A percentile compares a stretch with the other conserved stretches of the same genome.
These are phyloP conservation scores for Entomophthora muscae DNA, from an alignment of 371 early-diverging fungal species.

Conservation along the genomic window DNA sequence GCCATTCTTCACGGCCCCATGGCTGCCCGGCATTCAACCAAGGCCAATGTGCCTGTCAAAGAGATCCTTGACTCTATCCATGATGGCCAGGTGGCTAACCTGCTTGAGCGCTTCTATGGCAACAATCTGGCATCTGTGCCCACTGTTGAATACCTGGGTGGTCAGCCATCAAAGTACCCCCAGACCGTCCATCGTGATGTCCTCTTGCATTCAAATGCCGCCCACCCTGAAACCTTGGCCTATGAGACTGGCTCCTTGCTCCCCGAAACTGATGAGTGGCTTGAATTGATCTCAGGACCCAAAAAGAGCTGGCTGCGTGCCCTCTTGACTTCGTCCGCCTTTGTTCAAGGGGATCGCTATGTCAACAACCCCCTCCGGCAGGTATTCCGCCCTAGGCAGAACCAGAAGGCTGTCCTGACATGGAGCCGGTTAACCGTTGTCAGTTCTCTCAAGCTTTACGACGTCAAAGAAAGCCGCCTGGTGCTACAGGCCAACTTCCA, in stretches of 20 bases:
- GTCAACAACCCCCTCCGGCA: conserved; percentile 59
- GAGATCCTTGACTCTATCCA: conserved; percentile 81
- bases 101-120: conserved; percentile 62
- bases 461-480: conserved; percentile 30
- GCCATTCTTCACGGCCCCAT: conserved; percentile 91
- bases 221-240: conserved; percentile 15
- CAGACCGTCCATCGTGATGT: neutral
- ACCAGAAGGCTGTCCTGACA: conserved; percentile 54
- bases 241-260: conserved; percentile 25
- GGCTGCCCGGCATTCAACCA: conserved; percentile 59
- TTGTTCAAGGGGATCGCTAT: conserved; percentile 62
- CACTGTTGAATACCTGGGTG: conserved; percentile 66
- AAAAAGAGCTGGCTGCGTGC: conserved; percentile 74
- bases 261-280: conserved; percentile 50
- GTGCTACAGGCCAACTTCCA: conserved; percentile 39
- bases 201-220: conserved; percentile 10
- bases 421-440: too few species aligned
- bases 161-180: conserved; percentile 18
- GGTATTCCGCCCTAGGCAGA: conserved; percentile 62
- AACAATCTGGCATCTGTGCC: conserved; percentile 44
- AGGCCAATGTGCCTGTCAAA: conserved; percentile 72
- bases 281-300: conserved; percentile 52
- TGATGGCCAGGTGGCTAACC: conserved; percentile 36
- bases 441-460: conserved; percentile 28
- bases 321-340: conserved; percentile 54